phyloP scores from a whole-genome alignment of 176 grass and related monocot genomes.

The Dendrocalamus sinicus region DNA sequence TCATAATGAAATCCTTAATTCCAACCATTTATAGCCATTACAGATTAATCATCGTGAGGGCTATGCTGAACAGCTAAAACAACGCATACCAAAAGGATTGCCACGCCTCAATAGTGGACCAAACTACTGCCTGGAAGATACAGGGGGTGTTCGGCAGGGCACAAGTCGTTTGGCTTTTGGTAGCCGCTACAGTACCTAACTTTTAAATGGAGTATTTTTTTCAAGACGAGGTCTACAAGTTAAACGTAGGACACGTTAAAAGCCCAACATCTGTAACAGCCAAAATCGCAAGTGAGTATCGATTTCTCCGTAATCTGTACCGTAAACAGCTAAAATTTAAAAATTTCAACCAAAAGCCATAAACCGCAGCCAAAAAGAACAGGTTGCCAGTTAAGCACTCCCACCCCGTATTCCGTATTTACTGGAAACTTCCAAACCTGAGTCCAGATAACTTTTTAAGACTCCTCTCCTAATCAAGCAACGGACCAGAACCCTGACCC shows the following conservation, averaged over 20 bases:
- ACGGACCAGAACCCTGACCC: constrained; percentile 31
- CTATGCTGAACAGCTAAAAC: background rate
- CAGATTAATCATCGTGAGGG: background rate
- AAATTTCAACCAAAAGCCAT: too few relatives aligned
- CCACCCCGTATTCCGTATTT: background rate
- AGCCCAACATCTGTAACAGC: too few relatives aligned
- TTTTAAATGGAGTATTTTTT: too few relatives aligned
- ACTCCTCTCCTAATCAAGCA: constrained; percentile 22
- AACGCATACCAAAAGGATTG: constrained; percentile 1
- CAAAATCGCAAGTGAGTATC: too few relatives aligned
- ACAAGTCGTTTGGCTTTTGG: too few relatives aligned
- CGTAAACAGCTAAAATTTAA: too few relatives aligned
- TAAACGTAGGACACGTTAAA: too few relatives aligned
- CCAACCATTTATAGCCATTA: constrained; percentile 16
- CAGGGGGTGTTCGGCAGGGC: background rate
- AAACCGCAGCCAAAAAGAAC: too few relatives aligned
- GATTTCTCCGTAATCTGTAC: too few relatives aligned
- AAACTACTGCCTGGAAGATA: constrained; percentile 4
- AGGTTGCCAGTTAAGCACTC: too few relatives aligned
- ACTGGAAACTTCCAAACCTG: constrained; percentile 26
- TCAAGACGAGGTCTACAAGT: too few relatives aligned
- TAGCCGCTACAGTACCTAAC: too few relatives aligned
- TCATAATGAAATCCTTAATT: constrained; percentile 25
- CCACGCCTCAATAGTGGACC: background rate
- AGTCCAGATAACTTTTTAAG: constrained; percentile 44